A percentile compares a stretch with the other conserved stretches of the same genome.
phyloP scores from a whole-genome alignment of 1,284 basidiomycete species.

The Moniliella sp. region DNA sequence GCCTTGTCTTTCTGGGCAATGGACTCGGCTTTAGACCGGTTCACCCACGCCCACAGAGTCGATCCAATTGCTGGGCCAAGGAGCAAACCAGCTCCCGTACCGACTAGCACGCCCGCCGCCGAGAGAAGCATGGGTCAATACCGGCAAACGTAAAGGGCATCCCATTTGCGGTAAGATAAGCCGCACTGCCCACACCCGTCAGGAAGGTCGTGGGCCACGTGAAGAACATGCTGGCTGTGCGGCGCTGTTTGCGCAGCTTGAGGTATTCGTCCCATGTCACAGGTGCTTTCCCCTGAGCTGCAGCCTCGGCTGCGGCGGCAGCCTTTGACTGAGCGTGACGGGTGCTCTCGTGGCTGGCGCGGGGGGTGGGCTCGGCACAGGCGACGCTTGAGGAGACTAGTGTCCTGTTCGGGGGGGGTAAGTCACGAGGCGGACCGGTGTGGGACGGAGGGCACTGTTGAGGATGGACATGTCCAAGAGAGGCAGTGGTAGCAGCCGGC shows the following conservation, averaged over 20 bases:
- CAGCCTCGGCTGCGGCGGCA: too few relatives aligned
- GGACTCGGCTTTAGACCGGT: conserved; percentile 12
- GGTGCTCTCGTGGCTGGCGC: too few relatives aligned
- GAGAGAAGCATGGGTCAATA: conserved; percentile 25
- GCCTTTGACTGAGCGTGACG: too few relatives aligned
- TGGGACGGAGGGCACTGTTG: too few relatives aligned
- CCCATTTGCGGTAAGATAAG: conserved; percentile 22
- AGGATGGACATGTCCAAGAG: too few relatives aligned
- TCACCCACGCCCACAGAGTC: conserved; percentile 15
- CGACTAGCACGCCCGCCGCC: conserved; percentile 18
- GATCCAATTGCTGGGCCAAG: conserved; percentile 20
- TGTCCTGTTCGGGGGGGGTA: too few relatives aligned
- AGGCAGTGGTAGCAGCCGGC: too few relatives aligned
- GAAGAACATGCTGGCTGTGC: conserved; percentile 18
- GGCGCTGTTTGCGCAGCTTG: conserved; percentile 14
- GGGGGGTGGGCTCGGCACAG: too few relatives aligned
- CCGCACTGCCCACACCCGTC: conserved; percentile 13
- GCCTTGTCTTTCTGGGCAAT: conserved; percentile 21
- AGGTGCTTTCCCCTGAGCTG: too few relatives aligned
- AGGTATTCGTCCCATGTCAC: conserved; percentile 20
- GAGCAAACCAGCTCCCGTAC: conserved; percentile 23
- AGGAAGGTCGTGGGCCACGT: conserved; percentile 23
- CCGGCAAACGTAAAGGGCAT: conserved; percentile 22
- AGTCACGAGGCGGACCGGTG: too few relatives aligned
- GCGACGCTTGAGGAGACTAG: too few relatives aligned